Conservation (phyloP, 1,139 yeast genomes). For the Hansenula sp. region DNA sequence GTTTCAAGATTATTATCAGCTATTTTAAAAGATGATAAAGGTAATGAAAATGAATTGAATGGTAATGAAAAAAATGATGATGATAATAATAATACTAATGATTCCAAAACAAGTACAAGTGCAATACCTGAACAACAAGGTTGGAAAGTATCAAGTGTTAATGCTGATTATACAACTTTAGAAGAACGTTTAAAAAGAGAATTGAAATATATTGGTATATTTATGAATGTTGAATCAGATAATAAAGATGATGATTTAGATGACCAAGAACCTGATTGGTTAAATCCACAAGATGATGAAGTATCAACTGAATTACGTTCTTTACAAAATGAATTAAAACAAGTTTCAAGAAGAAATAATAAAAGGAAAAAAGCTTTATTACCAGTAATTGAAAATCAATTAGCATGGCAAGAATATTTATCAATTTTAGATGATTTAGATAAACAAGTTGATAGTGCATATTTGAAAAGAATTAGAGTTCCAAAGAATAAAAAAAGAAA, state of each 20-base stretch:
- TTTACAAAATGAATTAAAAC: slow-evolving; percentile 65
- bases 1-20: slow-evolving; percentile 85
- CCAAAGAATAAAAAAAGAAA: slow-evolving; percentile 77
- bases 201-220: slow-evolving; percentile 84
- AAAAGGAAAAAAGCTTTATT: slow-evolving; percentile 61
- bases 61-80: slow-evolving; percentile 23
- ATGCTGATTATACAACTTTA: slow-evolving; percentile 68
- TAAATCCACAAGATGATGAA: slow-evolving; percentile 89
- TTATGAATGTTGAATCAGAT: slow-evolving; percentile 51
- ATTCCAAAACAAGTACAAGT: slow-evolving; percentile 26
- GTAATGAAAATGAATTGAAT: slow-evolving; percentile 24
- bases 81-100: slow-evolving; percentile 6
- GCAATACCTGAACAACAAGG: slow-evolving; percentile 40
- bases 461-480: slow-evolving; percentile 77
- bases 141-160: slow-evolving; percentile 41
- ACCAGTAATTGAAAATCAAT: slow-evolving; percentile 80
- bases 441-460: slow-evolving; percentile 95
- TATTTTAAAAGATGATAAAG: slow-evolving; percentile 52
- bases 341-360: slow-evolving; percentile 59
- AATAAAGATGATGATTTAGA: slow-evolving; percentile 15
- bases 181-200: slow-evolving; percentile 89
- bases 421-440: slow-evolving; percentile 90
- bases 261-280: slow-evolving; percentile 50
- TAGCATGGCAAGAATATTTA: slow-evolving; percentile 93
- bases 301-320: slow-evolving; percentile 77